phyloP scores from a whole-genome alignment of 2,329 filamentous ascomycete genomes.

The Botryotinia globosa region DNA sequence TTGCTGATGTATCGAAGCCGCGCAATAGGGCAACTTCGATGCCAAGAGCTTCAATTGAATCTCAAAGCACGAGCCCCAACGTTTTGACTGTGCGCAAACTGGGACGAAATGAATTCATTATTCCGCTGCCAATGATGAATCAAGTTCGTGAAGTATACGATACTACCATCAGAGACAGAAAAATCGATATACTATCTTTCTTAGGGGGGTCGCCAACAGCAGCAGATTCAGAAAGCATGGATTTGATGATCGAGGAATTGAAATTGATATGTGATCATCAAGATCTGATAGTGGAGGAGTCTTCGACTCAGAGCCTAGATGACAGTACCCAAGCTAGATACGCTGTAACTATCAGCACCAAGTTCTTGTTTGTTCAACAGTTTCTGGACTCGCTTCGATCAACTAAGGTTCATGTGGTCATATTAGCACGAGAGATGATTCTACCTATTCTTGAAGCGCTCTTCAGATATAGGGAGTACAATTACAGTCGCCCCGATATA shows the following conservation, averaged over 20 bases:
- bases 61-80: not conserved
- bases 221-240: constrained; percentile 40
- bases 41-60: constrained; percentile 17
- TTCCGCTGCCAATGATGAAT: constrained; percentile 57
- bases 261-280: constrained; percentile 57
- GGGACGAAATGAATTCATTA: constrained; percentile 45
- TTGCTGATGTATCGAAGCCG: not conserved
- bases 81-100: constrained; percentile 19
- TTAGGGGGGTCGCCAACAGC: constrained; percentile 41
- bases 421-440: constrained; percentile 51
- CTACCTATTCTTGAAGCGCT: constrained; percentile 53
- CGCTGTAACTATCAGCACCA: constrained; percentile 55
- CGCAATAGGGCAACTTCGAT: constrained; percentile 2
- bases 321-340: constrained; percentile 49
- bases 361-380: constrained; percentile 58
- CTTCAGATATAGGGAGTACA: constrained; percentile 43
- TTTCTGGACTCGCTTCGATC: constrained; percentile 48
- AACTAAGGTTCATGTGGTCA: constrained; percentile 48
- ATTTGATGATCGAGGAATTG: constrained; percentile 51
- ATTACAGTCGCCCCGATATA: constrained; percentile 35
- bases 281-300: constrained; percentile 50
- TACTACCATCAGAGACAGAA: constrained; percentile 47
- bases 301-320: constrained; percentile 39
- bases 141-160: constrained; percentile 53
- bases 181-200: constrained; percentile 47